Evolutionary conservation across 495 filamentous ascomycete species (phyloP).

Genomic region (Hypoxylon trugodes): DNA sequence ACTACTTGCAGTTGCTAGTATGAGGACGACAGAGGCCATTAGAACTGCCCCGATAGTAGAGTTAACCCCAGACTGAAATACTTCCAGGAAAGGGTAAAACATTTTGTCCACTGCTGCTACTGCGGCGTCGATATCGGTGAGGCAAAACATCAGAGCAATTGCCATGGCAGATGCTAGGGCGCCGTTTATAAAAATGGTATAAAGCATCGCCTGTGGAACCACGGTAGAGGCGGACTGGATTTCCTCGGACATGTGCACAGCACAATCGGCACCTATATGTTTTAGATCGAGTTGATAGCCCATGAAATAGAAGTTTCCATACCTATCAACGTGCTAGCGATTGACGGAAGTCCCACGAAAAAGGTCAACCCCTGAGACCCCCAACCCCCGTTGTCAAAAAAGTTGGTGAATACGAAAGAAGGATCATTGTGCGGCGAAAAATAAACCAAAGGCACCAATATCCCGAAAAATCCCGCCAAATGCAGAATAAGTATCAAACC

Average conservation of each 20-base stretch:
- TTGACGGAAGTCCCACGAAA: conserved; percentile 39
- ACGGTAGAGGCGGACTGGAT: conserved; percentile 55
- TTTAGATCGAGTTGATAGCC: neutral
- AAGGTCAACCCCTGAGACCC: conserved; percentile 45
- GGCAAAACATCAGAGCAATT: conserved; percentile 58
- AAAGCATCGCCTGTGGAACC: conserved; percentile 57
- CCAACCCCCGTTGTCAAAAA: conserved; percentile 57
- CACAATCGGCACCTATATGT: conserved; percentile 37
- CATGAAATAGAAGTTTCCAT: neutral
- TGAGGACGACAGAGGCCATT: conserved; percentile 56
- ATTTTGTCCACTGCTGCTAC: conserved; percentile 43
- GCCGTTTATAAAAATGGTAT: conserved; percentile 52
- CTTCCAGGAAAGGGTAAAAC: conserved; percentile 59
- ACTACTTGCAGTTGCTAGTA: conserved; percentile 51
- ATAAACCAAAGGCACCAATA: conserved; percentile 58
- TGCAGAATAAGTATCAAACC: conserved; percentile 57
- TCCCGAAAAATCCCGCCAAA: conserved; percentile 59
- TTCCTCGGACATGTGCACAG: conserved; percentile 63
- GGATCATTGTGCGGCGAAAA: conserved; percentile 51
- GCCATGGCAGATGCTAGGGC: conserved; percentile 59
- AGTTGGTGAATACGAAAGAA: conserved; percentile 43
- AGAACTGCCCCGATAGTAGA: conserved; percentile 52
- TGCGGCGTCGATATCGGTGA: conserved; percentile 50
- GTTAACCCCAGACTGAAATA: conserved; percentile 54
- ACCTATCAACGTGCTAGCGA: conserved; percentile 2